These are phyloP conservation scores for Letharia lupina DNA, from an alignment of 495 filamentous ascomycete species.

Conservation along the genomic window DNA sequence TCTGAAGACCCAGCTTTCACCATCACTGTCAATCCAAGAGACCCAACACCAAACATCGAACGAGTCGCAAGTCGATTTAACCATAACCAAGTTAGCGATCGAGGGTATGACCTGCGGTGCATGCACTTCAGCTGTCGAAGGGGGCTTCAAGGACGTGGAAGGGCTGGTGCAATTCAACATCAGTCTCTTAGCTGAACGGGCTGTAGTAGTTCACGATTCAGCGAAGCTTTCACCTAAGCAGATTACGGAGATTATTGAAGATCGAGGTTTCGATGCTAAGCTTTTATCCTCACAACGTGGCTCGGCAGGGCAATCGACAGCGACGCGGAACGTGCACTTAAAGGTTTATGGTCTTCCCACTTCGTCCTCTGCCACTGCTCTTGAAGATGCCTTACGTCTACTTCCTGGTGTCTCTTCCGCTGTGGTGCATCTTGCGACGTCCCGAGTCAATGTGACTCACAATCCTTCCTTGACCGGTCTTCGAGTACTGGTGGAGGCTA, in stretches of 20 bases:
- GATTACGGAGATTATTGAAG: constrained; percentile 58
- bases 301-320: constrained; percentile 32
- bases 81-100: constrained; percentile 74
- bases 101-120: constrained; percentile 97
- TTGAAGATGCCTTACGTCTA: constrained; percentile 60
- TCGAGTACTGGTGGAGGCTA: constrained; percentile 68
- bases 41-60: constrained; percentile 36
- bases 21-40: constrained; percentile 18
- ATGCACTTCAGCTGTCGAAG: constrained; percentile 85
- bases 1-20: constrained; percentile 40
- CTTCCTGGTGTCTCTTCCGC: constrained; percentile 65
- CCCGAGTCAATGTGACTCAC: constrained; percentile 61
- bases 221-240: constrained; percentile 55
- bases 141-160: constrained; percentile 65
- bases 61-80: constrained; percentile 28
- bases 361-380: constrained; percentile 54
- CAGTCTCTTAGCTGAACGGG: constrained; percentile 84
- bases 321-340: constrained; percentile 54
- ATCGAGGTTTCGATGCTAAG: constrained; percentile 80
- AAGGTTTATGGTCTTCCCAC: constrained; percentile 77
- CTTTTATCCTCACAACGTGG: constrained; percentile 46
- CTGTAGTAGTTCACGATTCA: constrained; percentile 79
- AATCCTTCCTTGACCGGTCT: constrained; percentile 64
- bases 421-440: constrained; percentile 58
- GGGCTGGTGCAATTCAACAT: constrained; percentile 86